Evolutionary conservation across 1,284 basidiomycete species (phyloP).

Genomic region (Ganoderma multipileum): DNA sequence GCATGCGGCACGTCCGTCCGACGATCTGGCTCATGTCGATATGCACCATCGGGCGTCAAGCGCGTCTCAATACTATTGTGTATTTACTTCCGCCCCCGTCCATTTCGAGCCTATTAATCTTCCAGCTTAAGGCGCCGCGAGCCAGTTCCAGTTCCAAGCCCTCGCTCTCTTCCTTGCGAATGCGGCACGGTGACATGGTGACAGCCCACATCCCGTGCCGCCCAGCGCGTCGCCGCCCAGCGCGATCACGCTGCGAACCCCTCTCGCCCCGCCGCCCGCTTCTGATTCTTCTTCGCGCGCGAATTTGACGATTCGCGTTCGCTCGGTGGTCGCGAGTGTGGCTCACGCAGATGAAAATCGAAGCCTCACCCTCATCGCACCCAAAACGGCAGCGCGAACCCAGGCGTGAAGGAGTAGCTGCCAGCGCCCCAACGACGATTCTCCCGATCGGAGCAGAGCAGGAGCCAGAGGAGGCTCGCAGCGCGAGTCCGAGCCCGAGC

Average conservation of each 20-base stretch:
- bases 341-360: background rate
- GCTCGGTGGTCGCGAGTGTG: slow-evolving; percentile 3
- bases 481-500: background rate
- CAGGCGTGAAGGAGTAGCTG: background rate
- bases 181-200: background rate
- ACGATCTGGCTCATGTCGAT: slow-evolving; percentile 13
- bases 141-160: background rate
- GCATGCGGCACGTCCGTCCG: slow-evolving; percentile 5
- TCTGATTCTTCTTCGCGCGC: background rate
- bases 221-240: background rate
- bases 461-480: background rate
- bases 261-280: background rate
- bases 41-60: slow-evolving; percentile 3
- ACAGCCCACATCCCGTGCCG: background rate
- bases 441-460: slow-evolving; percentile 14
- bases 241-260: background rate
- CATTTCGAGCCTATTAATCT: background rate
- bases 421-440: slow-evolving; percentile 1
- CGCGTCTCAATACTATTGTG: background rate
- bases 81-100: background rate
- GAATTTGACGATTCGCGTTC: slow-evolving; percentile 6
- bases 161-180: background rate
- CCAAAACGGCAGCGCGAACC: background rate
- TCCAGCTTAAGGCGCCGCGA: background rate
- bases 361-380: background rate